phyloP scores from a whole-genome alignment of 768 basidiomycete genomes.

The Daedalea quercina region DNA sequence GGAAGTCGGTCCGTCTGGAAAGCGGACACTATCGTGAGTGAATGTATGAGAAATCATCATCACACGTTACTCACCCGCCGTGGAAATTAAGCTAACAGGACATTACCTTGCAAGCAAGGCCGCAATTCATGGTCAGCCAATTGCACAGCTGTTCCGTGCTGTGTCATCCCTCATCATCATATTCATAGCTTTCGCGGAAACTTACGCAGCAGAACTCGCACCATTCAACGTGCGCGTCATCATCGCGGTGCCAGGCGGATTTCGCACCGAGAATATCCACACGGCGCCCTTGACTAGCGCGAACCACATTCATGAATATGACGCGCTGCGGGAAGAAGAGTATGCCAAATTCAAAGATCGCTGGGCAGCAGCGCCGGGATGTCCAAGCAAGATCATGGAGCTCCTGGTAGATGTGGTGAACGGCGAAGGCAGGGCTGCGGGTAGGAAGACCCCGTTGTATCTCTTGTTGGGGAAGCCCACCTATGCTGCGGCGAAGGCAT shows the following conservation, averaged over 20 bases:
- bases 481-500: slow-evolving; percentile 41
- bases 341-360: slow-evolving; percentile 26
- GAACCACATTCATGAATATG: slow-evolving; percentile 42
- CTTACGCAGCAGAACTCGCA: slow-evolving; percentile 45
- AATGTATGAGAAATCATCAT: neutral
- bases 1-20: slow-evolving; percentile 28
- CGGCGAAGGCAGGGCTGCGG: slow-evolving; percentile 45
- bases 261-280: slow-evolving; percentile 55
- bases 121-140: slow-evolving; percentile 23
- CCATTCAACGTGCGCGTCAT: slow-evolving; percentile 51
- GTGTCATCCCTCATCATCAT: neutral
- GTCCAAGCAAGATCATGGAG: slow-evolving; percentile 54
- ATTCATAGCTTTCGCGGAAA: slow-evolving; percentile 38
- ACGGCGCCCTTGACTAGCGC: slow-evolving; percentile 21
- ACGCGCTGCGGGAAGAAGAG: slow-evolving; percentile 31
- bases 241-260: slow-evolving; percentile 52
- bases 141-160: too few species aligned
- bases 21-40: slow-evolving; percentile 25
- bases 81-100: slow-evolving; percentile 18
- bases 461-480: slow-evolving; percentile 48
- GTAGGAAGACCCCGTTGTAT: slow-evolving; percentile 39
- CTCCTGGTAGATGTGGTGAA: slow-evolving; percentile 34
- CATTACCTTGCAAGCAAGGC: slow-evolving; percentile 35
- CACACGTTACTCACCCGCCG: neutral
- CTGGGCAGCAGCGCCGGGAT: slow-evolving; percentile 42